Conservation (phyloP, 208 protist species). For the Plasmodiophora brassicae region DNA sequence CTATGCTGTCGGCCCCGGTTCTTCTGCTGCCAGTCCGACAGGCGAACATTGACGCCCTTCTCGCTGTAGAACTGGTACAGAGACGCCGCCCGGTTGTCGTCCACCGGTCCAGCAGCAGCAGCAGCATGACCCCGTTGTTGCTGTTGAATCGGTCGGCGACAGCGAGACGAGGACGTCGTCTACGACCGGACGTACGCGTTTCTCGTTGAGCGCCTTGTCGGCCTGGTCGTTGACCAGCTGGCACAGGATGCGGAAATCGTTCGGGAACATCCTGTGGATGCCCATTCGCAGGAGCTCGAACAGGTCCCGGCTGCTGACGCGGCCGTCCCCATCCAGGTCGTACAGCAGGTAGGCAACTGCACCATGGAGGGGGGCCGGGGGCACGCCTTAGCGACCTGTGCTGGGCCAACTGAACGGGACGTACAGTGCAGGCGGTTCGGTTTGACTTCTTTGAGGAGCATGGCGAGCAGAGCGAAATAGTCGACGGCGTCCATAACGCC, state of each 20-base stretch:
- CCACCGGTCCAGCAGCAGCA: too few species aligned
- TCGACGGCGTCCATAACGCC: background rate
- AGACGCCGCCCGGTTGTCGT: too few species aligned
- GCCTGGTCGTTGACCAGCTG: background rate
- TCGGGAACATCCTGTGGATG: background rate
- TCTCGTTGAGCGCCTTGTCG: too few species aligned
- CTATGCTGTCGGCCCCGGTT: background rate
- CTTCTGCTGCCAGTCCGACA: conserved; percentile 1
- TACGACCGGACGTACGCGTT: too few species aligned
- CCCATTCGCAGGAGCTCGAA: background rate
- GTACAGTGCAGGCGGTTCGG: background rate
- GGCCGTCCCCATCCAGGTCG: background rate
- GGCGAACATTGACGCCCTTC: background rate
- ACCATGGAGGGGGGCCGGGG: background rate
- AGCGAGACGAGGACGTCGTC: too few species aligned
- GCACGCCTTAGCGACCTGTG: background rate
- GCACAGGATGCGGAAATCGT: conserved; percentile 10
- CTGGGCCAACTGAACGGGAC: background rate
- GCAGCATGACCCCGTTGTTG: too few species aligned
- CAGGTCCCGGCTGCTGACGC: background rate
- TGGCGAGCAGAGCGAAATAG: conserved; percentile 14
- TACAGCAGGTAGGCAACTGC: conserved; percentile 18
- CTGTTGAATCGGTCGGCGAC: too few species aligned
- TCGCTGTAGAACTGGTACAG: background rate
- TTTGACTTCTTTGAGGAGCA: background rate